Evolutionary conservation across 768 basidiomycete genomes (phyloP).

Genomic region (Lactarius tabidus): DNA sequence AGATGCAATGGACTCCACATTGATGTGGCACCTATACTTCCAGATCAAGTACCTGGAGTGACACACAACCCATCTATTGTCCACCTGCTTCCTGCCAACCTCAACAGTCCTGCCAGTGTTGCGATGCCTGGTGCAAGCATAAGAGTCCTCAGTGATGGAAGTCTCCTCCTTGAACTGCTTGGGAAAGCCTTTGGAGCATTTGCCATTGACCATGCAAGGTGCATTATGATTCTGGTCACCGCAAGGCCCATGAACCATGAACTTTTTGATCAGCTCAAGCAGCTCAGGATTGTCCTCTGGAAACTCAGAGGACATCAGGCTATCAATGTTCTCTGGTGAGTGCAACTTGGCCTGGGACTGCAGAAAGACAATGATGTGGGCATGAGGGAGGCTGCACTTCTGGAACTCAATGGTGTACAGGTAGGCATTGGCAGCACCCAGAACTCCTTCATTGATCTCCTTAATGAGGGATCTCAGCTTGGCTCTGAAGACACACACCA

Average conservation of each 20-base stretch:
- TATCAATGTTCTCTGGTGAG: conserved; percentile 38
- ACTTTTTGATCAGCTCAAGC: conserved; percentile 37
- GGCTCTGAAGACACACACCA: conserved; percentile 42
- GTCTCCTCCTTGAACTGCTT: conserved; percentile 38
- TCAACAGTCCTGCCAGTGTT: conserved; percentile 36
- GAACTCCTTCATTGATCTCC: conserved; percentile 38
- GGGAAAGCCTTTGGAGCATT: conserved; percentile 44
- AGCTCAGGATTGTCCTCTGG: conserved; percentile 42
- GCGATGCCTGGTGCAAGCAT: conserved; percentile 38
- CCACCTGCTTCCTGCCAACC: conserved; percentile 25
- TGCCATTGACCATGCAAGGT: conserved; percentile 40
- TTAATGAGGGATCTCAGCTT: conserved; percentile 39
- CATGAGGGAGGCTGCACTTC: conserved; percentile 52
- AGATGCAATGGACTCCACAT: conserved; percentile 41
- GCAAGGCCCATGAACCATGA: conserved; percentile 51
- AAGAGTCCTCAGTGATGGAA: conserved; percentile 37
- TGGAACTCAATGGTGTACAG: conserved; percentile 57
- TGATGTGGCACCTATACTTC: conserved; percentile 45
- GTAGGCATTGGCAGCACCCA: conserved; percentile 41
- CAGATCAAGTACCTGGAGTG: conserved; percentile 37
- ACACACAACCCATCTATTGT: conserved; percentile 44
- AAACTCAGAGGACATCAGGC: conserved; percentile 38
- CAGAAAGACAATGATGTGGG: conserved; percentile 48
- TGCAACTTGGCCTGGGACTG: conserved; percentile 32
- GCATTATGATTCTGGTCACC: conserved; percentile 34